These are phyloP conservation scores for Ogataea polymorpha DNA, from an alignment of 805 yeast species.

Conservation along the genomic window DNA sequence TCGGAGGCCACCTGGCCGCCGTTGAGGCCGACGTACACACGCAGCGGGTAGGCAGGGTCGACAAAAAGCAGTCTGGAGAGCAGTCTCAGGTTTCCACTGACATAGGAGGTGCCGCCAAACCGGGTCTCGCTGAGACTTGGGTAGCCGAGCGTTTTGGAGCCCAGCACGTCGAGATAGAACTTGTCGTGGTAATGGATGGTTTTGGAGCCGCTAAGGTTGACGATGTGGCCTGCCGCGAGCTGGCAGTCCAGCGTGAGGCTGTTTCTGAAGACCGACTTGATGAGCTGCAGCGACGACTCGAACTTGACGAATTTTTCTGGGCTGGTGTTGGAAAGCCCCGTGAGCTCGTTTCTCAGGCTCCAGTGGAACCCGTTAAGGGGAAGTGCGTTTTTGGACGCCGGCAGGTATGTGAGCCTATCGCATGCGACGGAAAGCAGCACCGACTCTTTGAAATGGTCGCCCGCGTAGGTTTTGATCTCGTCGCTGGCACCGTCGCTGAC, in stretches of 20 bases:
- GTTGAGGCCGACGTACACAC: conserved; percentile 60
- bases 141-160: conserved; percentile 21
- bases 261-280: conserved; percentile 42
- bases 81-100: conserved; percentile 29
- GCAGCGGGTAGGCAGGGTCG: conserved; percentile 46
- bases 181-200: conserved; percentile 68
- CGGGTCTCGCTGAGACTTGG: conserved; percentile 5
- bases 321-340: conserved; percentile 28
- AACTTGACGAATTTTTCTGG: conserved; percentile 38
- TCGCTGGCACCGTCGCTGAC: conserved; percentile 52
- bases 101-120: conserved; percentile 29
- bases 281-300: conserved; percentile 29
- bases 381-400: conserved; percentile 35
- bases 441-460: conserved; percentile 58
- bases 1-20: conserved; percentile 55
- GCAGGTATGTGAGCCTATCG: conserved; percentile 42
- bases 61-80: conserved; percentile 58
- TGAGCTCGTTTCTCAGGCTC: conserved; percentile 44
- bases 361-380: conserved; percentile 45
- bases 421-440: conserved; percentile 40
- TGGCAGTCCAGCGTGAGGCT: conserved; percentile 48
- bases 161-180: conserved; percentile 57
- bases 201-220: conserved; percentile 32
- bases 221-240: conserved; percentile 54
- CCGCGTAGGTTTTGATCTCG: conserved; percentile 55